Percentiles rank a stretch among this genome's conserved stretches.
Conservation (phyloP, 176 grass and related monocot species). For the Themeda triandra region DNA sequence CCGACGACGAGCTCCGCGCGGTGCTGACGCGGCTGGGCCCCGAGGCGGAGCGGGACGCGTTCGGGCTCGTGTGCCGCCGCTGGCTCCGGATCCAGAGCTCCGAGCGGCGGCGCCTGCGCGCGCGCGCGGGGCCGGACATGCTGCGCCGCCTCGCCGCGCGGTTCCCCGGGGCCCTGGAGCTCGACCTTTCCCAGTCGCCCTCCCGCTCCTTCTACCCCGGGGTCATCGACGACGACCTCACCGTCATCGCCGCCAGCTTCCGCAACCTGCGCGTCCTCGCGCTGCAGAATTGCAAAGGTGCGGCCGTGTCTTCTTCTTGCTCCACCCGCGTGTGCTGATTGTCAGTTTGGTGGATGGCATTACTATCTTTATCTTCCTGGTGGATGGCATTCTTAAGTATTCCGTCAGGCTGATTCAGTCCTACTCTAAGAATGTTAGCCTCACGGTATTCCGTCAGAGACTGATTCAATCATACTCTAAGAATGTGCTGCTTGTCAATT, state of each 20-base stretch:
- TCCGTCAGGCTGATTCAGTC: not conserved
- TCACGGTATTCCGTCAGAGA: not conserved
- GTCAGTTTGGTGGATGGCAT: not conserved
- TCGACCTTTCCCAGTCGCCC: slow-evolving; percentile 56
- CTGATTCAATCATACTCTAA: not conserved
- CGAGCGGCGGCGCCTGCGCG: slow-evolving; percentile 55
- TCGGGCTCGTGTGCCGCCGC: slow-evolving; percentile 79
- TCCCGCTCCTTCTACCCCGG: slow-evolving; percentile 73
- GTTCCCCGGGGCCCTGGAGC: slow-evolving; percentile 45
- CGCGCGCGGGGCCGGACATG: slow-evolving; percentile 69
- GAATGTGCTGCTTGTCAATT: no score
- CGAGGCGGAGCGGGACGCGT: slow-evolving; percentile 66
- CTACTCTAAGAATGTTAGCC: not conserved
- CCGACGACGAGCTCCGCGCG: slow-evolving; percentile 70
- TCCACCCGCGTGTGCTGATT: not conserved
- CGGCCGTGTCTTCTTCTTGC: slow-evolving; percentile 8
- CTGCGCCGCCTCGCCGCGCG: slow-evolving; percentile 61
- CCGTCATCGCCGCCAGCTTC: slow-evolving; percentile 37
- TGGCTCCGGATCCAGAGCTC: slow-evolving; percentile 88
- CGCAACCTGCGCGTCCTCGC: slow-evolving; percentile 47
- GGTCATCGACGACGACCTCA: slow-evolving; percentile 61
- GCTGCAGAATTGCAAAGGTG: slow-evolving; percentile 74
- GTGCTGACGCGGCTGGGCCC: slow-evolving; percentile 51
- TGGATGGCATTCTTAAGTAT: not conserved
- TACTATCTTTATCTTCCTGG: not conserved